Base-by-base conservation (phyloP, 768 basidiomycete genomes). In the Pisolithus sp. region DNA sequence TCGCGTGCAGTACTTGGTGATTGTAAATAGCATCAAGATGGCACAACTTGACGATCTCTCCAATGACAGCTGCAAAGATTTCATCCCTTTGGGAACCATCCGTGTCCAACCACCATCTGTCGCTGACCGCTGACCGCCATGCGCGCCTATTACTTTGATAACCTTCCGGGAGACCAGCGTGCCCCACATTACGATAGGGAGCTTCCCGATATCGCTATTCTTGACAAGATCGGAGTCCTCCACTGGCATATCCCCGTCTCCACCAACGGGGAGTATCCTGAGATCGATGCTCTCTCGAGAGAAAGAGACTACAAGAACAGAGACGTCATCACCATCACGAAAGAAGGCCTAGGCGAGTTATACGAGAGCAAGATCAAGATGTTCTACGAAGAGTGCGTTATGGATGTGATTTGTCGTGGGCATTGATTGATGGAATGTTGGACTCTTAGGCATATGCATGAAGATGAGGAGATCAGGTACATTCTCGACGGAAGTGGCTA, bases 381-480 rank as follows among this genome's bases (percentile, higher is more conserved):
- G 2, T 92, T 93, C 70, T 93, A 89, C 62, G 75, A 85, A 55
- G 89, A 92, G 86, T 89, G 63, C 54, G 82, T 64, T n/a, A n/a
- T 28, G 21, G 24, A 2, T 28, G 43, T 30, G 17, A 45, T 26
- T 36, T 26, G 20, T 37, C 23, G 36, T 36, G 31, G 18, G n/a
- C 17, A 13, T 28, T n/a, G 10, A 21, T 9, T 21, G 3, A 56
- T 39, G 44, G 12, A 17, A 36, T 21, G 31, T 45, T 39, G 26
- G 15, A 7, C 13, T 31, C 13, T 18, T 61, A 89, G 87, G 63
- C 92, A 94, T 62, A 78, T 94, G 74, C 92, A 95, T 60, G 92
- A 94, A 67, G 93, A 95, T 59, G 93, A 97, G 64, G 93, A 94
- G 71, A 94, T 93, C 62, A 77, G 92, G 5, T 95, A 87, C 62